phyloP scores from a whole-genome alignment of 805 yeast species.

The Phaffomyces antillensis region DNA sequence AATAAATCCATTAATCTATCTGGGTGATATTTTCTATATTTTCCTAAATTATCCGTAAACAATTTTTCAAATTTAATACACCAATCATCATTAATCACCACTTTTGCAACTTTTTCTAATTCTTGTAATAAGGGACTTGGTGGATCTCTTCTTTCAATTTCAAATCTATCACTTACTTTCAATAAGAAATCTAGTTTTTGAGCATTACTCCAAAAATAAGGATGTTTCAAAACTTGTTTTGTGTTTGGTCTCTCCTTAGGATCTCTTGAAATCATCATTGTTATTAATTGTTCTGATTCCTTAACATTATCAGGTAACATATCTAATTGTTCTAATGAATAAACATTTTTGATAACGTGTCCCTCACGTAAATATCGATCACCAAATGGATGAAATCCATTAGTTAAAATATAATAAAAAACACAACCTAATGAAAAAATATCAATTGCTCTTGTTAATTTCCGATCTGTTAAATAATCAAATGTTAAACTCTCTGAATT shows the following conservation, averaged over 20 bases:
- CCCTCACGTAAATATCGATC: constrained; percentile 82
- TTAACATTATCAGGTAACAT: constrained; percentile 31
- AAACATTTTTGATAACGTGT: constrained; percentile 68
- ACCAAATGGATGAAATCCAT: constrained; percentile 94
- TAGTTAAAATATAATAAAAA: constrained; percentile 75
- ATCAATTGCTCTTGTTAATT: constrained; percentile 85
- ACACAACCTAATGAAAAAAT: constrained; percentile 94
- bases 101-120: constrained; percentile 45
- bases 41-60: constrained; percentile 79
- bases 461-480: constrained; percentile 39
- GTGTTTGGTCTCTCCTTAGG: constrained; percentile 74
- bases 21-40: constrained; percentile 81
- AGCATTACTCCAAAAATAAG: constrained; percentile 75
- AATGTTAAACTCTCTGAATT: constrained; percentile 28
- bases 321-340: constrained; percentile 23
- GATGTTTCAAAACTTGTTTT: constrained; percentile 63
- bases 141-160: constrained; percentile 75
- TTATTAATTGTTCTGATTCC: constrained; percentile 70
- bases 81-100: constrained; percentile 70
- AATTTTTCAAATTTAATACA: constrained; percentile 58
- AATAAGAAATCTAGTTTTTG: constrained; percentile 78
- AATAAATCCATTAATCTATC: constrained; percentile 76
- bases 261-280: constrained; percentile 60
- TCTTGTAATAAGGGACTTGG: constrained; percentile 51
- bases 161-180: constrained; percentile 87